phyloP scores from a whole-genome alignment of 1,284 basidiomycete genomes.

The Leucoagaricus sp. region DNA sequence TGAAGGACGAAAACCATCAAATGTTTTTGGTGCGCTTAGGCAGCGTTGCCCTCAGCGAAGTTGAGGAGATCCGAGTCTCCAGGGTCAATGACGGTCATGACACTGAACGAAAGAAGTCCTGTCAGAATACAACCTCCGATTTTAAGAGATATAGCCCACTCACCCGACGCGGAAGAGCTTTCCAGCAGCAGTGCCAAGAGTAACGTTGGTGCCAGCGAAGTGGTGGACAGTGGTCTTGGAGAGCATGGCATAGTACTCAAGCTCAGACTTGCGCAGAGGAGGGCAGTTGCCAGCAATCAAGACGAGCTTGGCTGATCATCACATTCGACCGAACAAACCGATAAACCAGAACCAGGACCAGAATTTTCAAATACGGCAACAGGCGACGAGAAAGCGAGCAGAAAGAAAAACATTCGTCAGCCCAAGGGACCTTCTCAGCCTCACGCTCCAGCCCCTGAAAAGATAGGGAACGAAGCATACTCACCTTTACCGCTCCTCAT shows the following conservation, averaged over 20 bases:
- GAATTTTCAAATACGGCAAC: not conserved
- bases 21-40: slow-evolving; percentile 26
- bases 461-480: slow-evolving; percentile 44
- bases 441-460: slow-evolving; percentile 89
- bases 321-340: not conserved
- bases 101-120: slow-evolving; percentile 46
- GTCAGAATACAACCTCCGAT: not conserved
- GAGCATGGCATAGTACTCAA: slow-evolving; percentile 99
- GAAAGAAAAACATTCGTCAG: slow-evolving; percentile 45
- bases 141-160: slow-evolving; percentile 33
- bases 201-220: slow-evolving; percentile 96
- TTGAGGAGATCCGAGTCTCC: slow-evolving; percentile 95
- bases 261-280: slow-evolving; percentile 97
- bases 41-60: slow-evolving; percentile 67
- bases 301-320: slow-evolving; percentile 88
- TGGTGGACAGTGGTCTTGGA: slow-evolving; percentile 98
- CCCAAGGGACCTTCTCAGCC: slow-evolving; percentile 95
- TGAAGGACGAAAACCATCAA: not conserved
- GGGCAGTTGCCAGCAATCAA: slow-evolving; percentile 99
- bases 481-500: slow-evolving; percentile 98
- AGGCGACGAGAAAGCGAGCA: not conserved
- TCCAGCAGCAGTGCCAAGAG: slow-evolving; percentile 98
- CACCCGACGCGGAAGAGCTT: slow-evolving; percentile 99
- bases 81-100: slow-evolving; percentile 96
- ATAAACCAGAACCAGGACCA: not conserved